A percentile compares a stretch with the other conserved stretches of the same genome.
Evolutionary conservation across 345 rosid species (phyloP).

Genomic region (Hibiscus tridactylites): DNA sequence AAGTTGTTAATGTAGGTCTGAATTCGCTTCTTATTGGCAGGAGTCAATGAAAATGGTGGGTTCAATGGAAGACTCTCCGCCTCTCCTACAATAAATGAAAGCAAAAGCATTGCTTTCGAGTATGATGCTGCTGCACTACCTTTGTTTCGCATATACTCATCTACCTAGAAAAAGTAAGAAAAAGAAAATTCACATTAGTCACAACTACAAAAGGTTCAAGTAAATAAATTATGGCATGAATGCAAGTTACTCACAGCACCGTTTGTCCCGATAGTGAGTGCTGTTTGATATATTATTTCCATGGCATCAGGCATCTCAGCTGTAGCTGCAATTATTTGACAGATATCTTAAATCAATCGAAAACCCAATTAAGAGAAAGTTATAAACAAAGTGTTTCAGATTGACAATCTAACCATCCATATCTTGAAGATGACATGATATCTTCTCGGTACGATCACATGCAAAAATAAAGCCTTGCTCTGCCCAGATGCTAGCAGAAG

Average conservation of each 20-base stretch:
- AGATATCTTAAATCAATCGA: constrained; percentile 6
- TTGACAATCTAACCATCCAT: constrained; percentile 43
- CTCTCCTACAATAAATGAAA: constrained; percentile 57
- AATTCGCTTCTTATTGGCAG: constrained; percentile 42
- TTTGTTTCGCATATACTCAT: constrained; percentile 51
- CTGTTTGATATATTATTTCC: constrained; percentile 58
- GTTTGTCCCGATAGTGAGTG: constrained; percentile 45
- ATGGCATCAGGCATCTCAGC: constrained; percentile 77
- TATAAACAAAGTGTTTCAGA: background rate
- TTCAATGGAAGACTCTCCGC: constrained; percentile 47
- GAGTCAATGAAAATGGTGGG: constrained; percentile 48
- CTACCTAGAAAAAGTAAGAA: constrained; percentile 34
- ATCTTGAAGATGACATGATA: constrained; percentile 34
- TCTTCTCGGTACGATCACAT: constrained; percentile 52
- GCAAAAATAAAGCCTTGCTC: constrained; percentile 54
- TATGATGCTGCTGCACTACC: constrained; percentile 45
- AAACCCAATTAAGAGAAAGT: constrained; percentile 8
- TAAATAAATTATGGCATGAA: background rate
- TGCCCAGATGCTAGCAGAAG: constrained; percentile 41
- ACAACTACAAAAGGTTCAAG: background rate
- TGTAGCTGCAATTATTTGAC: constrained; percentile 35
- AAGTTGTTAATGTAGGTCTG: constrained; percentile 45
- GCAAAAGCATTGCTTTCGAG: constrained; percentile 59
- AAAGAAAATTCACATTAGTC: background rate
- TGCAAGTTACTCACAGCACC: constrained; percentile 47